Evolutionary conservation across 345 rosid genomes (phyloP).

Genomic region (Brassica juncea): DNA sequence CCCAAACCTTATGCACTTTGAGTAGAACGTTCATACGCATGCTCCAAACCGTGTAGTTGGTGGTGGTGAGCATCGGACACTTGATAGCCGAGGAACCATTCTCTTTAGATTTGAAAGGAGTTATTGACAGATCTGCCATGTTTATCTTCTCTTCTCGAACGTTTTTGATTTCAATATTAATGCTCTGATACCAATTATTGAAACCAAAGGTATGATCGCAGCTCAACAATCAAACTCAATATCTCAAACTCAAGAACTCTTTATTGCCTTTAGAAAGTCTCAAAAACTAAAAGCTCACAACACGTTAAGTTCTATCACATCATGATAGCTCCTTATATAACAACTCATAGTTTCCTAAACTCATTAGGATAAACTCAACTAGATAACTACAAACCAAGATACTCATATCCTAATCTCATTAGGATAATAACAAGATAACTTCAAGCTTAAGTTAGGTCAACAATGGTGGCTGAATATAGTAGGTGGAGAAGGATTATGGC

Average conservation of each 20-base stretch:
- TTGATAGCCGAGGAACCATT: not conserved
- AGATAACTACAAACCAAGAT: not conserved
- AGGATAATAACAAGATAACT: not conserved
- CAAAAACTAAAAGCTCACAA: too few species aligned
- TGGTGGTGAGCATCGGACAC: not conserved
- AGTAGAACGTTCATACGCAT: not conserved
- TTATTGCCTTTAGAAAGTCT: too few species aligned
- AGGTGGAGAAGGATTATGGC: slow-evolving; percentile 18
- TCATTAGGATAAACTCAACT: not conserved
- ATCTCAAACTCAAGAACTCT: too few species aligned
- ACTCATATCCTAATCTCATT: not conserved
- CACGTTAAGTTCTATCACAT: not conserved
- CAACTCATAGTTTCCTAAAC: not conserved
- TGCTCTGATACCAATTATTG: not conserved
- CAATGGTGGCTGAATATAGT: too few species aligned
- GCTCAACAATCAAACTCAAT: not conserved
- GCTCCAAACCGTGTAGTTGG: not conserved
- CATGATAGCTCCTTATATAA: not conserved
- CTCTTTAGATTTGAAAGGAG: not conserved
- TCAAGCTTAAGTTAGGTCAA: not conserved
- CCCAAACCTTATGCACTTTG: not conserved
- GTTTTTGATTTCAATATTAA: not conserved
- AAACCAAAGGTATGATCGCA: not conserved
- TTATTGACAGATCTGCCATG: not conserved
- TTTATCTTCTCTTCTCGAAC: not conserved